Conservation (phyloP, 805 yeast species). For the Yarrowia phangngaensis region DNA sequence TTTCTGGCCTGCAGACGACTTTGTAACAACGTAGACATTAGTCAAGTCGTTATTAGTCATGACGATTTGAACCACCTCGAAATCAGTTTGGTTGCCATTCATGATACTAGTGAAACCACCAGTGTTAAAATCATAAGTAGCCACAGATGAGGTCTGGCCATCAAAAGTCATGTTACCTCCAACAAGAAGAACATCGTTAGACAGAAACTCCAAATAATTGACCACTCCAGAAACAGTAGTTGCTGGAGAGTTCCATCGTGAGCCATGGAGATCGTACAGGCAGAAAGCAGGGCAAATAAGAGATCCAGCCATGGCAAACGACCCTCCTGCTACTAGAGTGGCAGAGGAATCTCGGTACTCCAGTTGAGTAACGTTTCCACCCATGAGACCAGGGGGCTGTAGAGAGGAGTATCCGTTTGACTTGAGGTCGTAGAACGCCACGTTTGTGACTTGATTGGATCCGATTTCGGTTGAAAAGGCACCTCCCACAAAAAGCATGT, state of each 20-base stretch:
- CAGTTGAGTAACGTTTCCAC: conserved; percentile 45
- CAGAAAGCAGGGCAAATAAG: conserved; percentile 62
- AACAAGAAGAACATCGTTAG: conserved; percentile 42
- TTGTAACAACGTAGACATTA: conserved; percentile 10
- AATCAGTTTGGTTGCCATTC: conserved; percentile 15
- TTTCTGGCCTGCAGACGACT: conserved; percentile 2
- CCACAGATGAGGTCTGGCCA: conserved; percentile 44
- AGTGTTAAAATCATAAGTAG: conserved; percentile 51
- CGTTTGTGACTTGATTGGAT: conserved; percentile 41
- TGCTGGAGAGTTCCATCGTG: conserved; percentile 52
- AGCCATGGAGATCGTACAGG: conserved; percentile 52
- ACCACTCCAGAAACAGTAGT: conserved; percentile 50
- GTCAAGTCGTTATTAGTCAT: conserved; percentile 17
- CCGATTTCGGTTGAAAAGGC: conserved; percentile 33
- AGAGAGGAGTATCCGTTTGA: conserved; percentile 43
- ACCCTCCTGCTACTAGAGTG: conserved; percentile 66
- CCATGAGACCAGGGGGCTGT: conserved; percentile 49
- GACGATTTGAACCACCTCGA: conserved; percentile 15
- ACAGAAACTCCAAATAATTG: conserved; percentile 50
- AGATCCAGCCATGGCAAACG: conserved; percentile 56
- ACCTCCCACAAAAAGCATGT: conserved; percentile 39
- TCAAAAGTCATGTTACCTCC: conserved; percentile 54
- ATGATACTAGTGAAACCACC: conserved; percentile 30
- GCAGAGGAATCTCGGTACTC: conserved; percentile 43
- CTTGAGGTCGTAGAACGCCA: conserved; percentile 52